A percentile compares a stretch with the other conserved stretches of the same genome.
Evolutionary conservation across 179 eudicot species (phyloP).

Genomic region (Beta macrorhiza): DNA sequence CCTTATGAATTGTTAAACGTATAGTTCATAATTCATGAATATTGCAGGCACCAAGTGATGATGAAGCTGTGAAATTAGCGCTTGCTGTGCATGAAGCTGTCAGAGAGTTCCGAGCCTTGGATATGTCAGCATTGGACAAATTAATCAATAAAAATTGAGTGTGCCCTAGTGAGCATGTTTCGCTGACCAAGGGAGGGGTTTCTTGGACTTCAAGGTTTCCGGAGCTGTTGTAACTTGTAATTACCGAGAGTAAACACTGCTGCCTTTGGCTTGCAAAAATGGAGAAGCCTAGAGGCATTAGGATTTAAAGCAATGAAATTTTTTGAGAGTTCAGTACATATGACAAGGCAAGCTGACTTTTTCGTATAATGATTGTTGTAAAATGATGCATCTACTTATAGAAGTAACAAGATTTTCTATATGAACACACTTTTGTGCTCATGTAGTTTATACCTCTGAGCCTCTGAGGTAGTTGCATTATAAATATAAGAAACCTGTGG

Average conservation of each 20-base stretch:
- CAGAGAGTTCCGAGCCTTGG: conserved; percentile 69
- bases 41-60: conserved; percentile 64
- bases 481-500: no score
- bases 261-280: background rate
- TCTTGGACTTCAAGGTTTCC: background rate
- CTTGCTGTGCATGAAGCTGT: conserved; percentile 60
- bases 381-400: no score
- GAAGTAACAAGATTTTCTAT: no score
- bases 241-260: background rate
- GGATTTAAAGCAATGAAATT: background rate
- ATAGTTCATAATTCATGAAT: background rate
- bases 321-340: background rate
- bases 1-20: background rate
- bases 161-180: background rate
- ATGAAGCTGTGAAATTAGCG: conserved; percentile 79
- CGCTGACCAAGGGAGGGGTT: background rate
- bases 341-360: background rate
- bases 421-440: no score
- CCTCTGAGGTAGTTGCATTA: no score
- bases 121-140: conserved; percentile 64
- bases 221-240: background rate
- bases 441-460: no score
- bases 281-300: background rate
- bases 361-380: background rate
- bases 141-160: conserved; percentile 40